Conservation (phyloP, 345 rosid species). For the Moringa oleifera region DNA sequence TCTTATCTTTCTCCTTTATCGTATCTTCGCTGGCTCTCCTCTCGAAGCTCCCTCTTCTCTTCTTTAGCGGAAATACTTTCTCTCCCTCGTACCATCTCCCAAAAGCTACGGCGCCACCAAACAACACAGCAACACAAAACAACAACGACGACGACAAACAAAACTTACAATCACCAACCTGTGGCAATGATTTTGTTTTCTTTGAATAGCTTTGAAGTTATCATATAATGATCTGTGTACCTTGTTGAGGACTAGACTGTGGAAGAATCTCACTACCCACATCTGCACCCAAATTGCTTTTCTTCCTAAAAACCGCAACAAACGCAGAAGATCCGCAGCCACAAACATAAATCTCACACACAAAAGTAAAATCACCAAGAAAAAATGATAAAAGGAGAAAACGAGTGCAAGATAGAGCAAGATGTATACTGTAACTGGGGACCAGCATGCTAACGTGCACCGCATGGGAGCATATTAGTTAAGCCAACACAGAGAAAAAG, state of each 20-base stretch:
- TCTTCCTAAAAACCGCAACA: conserved; percentile 25
- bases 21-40: conserved; percentile 13
- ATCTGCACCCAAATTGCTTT: conserved; percentile 30
- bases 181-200: too few species aligned
- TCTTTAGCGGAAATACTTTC: conserved; percentile 47
- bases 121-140: conserved; percentile 20
- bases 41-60: conserved; percentile 45
- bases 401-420: conserved; percentile 27
- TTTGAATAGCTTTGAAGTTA: not conserved
- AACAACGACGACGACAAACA: not conserved
- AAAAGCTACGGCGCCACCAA: conserved; percentile 25
- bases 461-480: conserved; percentile 42
- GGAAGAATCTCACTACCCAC: conserved; percentile 17
- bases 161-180: not conserved
- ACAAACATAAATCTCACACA: conserved; percentile 9
- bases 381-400: conserved; percentile 14
- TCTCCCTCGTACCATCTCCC: conserved; percentile 42
- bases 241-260: conserved; percentile 34
- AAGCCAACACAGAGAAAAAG: conserved; percentile 21
- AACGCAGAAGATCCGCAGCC: conserved; percentile 28
- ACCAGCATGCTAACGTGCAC: conserved; percentile 85
- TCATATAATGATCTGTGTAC: conserved; percentile 25
- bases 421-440: conserved; percentile 37
- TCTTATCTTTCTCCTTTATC: conserved; percentile 19
- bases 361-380: conserved; percentile 18